Percentiles rank a stretch among this genome's conserved stretches.
phyloP scores from a whole-genome alignment of 305 asterid genomes.

The Vinca major region DNA sequence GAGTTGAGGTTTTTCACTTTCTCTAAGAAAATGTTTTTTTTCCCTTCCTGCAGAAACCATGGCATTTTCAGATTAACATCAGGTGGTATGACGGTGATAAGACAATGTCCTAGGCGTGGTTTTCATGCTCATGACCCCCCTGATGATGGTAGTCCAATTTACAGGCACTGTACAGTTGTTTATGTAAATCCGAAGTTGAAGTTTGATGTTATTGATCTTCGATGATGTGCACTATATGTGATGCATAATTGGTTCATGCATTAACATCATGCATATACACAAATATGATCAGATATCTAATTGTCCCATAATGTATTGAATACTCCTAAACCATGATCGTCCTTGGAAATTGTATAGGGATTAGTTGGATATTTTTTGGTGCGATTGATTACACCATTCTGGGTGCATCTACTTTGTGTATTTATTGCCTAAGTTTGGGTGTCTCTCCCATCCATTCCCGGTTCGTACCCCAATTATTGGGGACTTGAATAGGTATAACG shows the following conservation, averaged over 20 bases:
- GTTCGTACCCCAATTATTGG: too few relatives aligned
- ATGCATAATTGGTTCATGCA: constrained; percentile 9
- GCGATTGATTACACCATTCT: too few relatives aligned
- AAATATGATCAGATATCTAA: constrained; percentile 5
- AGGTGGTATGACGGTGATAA: constrained; percentile 86
- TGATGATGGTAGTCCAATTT: constrained; percentile 78
- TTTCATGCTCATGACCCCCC: constrained; percentile 92
- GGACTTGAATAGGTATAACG: too few relatives aligned
- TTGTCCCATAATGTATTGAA: constrained; percentile 1
- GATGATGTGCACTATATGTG: constrained; percentile 30
- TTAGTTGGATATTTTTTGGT: constrained; percentile 4
- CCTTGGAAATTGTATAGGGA: constrained; percentile 11
- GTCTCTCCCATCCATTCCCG: too few relatives aligned
- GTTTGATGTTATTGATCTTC: constrained; percentile 82
- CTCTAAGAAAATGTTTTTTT: constrained; percentile 1
- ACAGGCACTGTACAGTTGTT: constrained; percentile 84
- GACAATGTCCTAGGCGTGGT: constrained; percentile 88
- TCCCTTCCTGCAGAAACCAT: constrained; percentile 43
- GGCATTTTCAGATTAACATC: constrained; percentile 87
- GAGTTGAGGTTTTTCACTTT: neutral
- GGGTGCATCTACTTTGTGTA: too few relatives aligned
- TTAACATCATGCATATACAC: neutral
- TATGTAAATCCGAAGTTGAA: constrained; percentile 70
- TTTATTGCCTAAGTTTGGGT: too few relatives aligned
- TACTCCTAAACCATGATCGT: neutral